Base-by-base conservation (phyloP, 805 yeast species). In the Ogataea polymorpha region DNA sequence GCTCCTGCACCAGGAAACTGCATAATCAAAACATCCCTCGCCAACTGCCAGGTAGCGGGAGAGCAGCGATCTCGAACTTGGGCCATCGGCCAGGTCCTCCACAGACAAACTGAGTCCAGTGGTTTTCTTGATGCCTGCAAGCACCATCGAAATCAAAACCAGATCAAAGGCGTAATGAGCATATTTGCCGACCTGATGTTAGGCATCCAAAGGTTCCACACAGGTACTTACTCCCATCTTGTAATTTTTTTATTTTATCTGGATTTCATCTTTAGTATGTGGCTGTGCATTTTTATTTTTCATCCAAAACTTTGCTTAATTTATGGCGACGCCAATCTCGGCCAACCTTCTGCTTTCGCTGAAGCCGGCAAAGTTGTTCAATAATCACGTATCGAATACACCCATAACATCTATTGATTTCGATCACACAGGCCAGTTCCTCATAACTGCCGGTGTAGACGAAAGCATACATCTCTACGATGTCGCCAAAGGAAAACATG, bases 381-480 rank as follows among this genome's bases (percentile, higher is more conserved):
- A 61, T 35, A 62, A 66, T 49, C 80, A 72, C 45, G 63, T 63
- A 11, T 27, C 66, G 32, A 69, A 68, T 5, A 73, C 81, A 1
- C 75, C 80, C 10, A 73, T 84, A 5, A 82, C 91, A 8, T 74
- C 86, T 9, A 61, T 84, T 27, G 89, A 83, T 54, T 91, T 79
- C 56, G 96, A 89, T 58, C 93, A 85, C 51, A 70, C 84, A 7
- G 98, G 98, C 4, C 83, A 82, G 49, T 83, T 70, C 59, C 68
- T 86, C 24, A 63, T 93, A 24, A 74, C 95, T 2, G 70, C 93
- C 0, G 88, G 95, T 3, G 78, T 80, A 6, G 95, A 86, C 63
- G 91, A 87, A 56, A 71, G 85, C 18, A 80, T 93, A 53, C 95
- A 88, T 54, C 66, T 93, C 14, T 91, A 88, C 60, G 96, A 91